These are phyloP conservation scores for Colletotrichum gigasporum DNA, from an alignment of 2,329 filamentous ascomycete genomes.

Conservation along the genomic window DNA sequence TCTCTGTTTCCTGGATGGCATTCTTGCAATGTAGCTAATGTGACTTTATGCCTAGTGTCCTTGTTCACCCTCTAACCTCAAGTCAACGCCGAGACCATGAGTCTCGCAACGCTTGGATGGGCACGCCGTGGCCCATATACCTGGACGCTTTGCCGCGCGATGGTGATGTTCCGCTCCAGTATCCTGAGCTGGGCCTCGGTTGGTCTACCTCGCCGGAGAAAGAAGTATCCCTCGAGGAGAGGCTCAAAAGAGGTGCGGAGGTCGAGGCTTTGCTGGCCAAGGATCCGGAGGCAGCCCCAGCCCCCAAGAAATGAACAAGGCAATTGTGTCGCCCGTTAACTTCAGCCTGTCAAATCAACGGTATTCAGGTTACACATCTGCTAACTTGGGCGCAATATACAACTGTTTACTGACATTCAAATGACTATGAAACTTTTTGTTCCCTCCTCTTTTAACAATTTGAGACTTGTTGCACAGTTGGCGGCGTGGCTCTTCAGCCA, in stretches of 20 bases:
- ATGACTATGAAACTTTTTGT: no score
- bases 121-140: slow-evolving; percentile 44
- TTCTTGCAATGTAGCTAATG: not conserved
- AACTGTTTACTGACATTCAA: no score
- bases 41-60: slow-evolving; percentile 34
- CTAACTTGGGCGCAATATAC: no score
- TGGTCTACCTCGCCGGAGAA: slow-evolving; percentile 40
- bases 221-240: slow-evolving; percentile 43
- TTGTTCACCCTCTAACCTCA: slow-evolving; percentile 43
- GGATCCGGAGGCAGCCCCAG: slow-evolving; percentile 42
- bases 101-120: slow-evolving; percentile 44
- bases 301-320: slow-evolving; percentile 35
- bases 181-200: slow-evolving; percentile 42
- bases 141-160: slow-evolving; percentile 39
- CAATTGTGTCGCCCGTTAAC: no score
- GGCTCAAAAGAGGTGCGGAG: slow-evolving; percentile 39
- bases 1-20: no score
- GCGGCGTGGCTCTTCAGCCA: no score
- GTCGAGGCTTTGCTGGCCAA: slow-evolving; percentile 41
- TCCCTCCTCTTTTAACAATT: no score
- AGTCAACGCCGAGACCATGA: slow-evolving; percentile 43
- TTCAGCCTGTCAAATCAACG: no score
- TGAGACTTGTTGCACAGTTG: no score
- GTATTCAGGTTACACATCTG: no score
- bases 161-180: slow-evolving; percentile 41